Evolutionary conservation across 2,329 filamentous ascomycete genomes (phyloP), one percentile per base, ranked within the genome.

Genomic region (Leptosphaerulina australis): DNA sequence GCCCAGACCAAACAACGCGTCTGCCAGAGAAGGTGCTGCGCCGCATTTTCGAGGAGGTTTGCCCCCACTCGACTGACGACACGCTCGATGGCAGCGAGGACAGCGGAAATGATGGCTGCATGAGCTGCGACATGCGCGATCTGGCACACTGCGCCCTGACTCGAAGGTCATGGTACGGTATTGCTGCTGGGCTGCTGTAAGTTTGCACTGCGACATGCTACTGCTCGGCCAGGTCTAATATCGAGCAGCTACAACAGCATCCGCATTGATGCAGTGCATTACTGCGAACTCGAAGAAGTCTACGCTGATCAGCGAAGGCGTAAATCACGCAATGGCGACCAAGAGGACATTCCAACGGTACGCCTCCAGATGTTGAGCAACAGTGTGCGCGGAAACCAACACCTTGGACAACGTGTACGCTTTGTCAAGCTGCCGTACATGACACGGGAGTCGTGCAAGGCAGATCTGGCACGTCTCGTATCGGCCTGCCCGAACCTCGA

Each of bases 361-460:
- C 86, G 93, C 24, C 81, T 97, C 40, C 83, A 85, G 63, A 81
- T 96, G 47, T 82, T 97, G 36, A 89, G 88, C 68, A 85, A 91
- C 55, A 91, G 91, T 1, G 84, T 97, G 39, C 85, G 91, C 56
- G 88, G 93, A 39, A 87, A 91, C 55, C 83, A 85, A 17, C 84
- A 76, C 37, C 72, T 96, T 35, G 91, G 87, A 25, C 78, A 82
- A 46, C 78, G 84, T 31, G 90, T 96, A 4, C 77, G 87, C 66
- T 91, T 87, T 63, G 79, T 97, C 65, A 96, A 96, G 77, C 86
- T 91, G 51, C 91, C 93, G 5, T 97, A 96, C 73, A 97, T 97
- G 93, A 87, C 93, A 44, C 86, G 93, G 50, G 91, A 97, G 76
- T 89, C 89, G 1, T 88, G 83, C 69, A 91, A 94, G 70, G 83